Conservation (phyloP, 345 rosid species). For the Lagerstroemia speciosa region DNA sequence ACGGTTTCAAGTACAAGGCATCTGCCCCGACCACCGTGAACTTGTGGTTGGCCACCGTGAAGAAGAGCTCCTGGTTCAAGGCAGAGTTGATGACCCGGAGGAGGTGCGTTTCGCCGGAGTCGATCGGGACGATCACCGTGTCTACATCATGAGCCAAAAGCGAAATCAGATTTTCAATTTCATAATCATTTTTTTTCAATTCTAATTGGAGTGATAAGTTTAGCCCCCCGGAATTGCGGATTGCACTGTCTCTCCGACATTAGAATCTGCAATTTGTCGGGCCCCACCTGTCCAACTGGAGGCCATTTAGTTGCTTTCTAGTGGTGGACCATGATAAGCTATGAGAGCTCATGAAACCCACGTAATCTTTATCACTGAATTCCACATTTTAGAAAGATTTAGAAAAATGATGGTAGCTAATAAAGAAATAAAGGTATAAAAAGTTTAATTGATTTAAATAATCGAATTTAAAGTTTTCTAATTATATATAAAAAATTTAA, state of each 20-base stretch:
- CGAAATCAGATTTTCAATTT: not conserved
- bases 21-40: constrained; percentile 89
- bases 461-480: too few species aligned
- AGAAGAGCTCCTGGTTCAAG: constrained; percentile 76
- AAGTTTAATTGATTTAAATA: too few species aligned
- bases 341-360: not conserved
- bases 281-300: too few species aligned
- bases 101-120: constrained; percentile 67
- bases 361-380: not conserved
- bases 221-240: too few species aligned
- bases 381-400: too few species aligned
- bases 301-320: not conserved
- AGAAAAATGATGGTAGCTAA: too few species aligned
- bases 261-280: too few species aligned
- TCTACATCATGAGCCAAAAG: constrained; percentile 21
- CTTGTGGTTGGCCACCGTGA: constrained; percentile 70
- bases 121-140: constrained; percentile 56
- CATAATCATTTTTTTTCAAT: not conserved
- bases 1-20: constrained; percentile 70
- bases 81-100: constrained; percentile 77
- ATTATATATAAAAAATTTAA: too few species aligned
- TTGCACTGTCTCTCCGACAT: too few species aligned
- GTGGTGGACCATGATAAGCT: not conserved
- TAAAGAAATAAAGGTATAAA: too few species aligned
- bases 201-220: not conserved